Evolutionary conservation across 2,329 filamentous ascomycete species (phyloP).

Genomic region (Claviceps africana): DNA sequence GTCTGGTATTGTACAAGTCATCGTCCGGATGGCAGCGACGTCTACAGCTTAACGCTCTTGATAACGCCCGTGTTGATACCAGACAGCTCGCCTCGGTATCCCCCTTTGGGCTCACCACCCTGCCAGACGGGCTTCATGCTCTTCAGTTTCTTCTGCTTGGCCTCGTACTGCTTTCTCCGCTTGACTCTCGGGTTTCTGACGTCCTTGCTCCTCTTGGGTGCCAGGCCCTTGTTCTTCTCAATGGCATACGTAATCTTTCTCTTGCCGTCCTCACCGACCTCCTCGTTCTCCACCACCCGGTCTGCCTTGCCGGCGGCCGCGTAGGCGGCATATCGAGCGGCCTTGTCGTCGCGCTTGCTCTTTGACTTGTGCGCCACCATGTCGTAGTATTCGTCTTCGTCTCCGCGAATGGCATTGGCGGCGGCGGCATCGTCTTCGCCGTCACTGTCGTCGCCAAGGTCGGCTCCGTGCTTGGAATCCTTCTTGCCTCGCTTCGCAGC

Average conservation of each 20-base stretch:
- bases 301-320: constrained; percentile 50
- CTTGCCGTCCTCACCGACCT: constrained; percentile 71
- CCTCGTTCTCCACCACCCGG: constrained; percentile 49
- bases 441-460: constrained; percentile 54
- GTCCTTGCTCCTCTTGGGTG: constrained; percentile 84
- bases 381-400: constrained; percentile 75
- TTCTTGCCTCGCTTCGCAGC: constrained; percentile 70
- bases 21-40: neutral
- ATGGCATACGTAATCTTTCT: constrained; percentile 87
- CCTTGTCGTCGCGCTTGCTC: constrained; percentile 62
- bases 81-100: constrained; percentile 82
- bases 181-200: constrained; percentile 90
- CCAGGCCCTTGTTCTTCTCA: constrained; percentile 92
- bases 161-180: constrained; percentile 92
- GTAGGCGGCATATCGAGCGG: constrained; percentile 39
- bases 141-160: constrained; percentile 92
- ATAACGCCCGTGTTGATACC: constrained; percentile 91
- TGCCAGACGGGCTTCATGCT: constrained; percentile 79
- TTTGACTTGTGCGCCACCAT: constrained; percentile 59
- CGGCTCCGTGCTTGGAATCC: constrained; percentile 46
- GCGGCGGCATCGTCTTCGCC: constrained; percentile 47
- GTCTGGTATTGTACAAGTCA: neutral
- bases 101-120: constrained; percentile 68
- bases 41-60: constrained; percentile 80
- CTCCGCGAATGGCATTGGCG: constrained; percentile 37